Evolutionary conservation across 208 protist species (phyloP), one percentile per base, ranked within the genome.

Genomic region (Leishmania amazonensis): DNA sequence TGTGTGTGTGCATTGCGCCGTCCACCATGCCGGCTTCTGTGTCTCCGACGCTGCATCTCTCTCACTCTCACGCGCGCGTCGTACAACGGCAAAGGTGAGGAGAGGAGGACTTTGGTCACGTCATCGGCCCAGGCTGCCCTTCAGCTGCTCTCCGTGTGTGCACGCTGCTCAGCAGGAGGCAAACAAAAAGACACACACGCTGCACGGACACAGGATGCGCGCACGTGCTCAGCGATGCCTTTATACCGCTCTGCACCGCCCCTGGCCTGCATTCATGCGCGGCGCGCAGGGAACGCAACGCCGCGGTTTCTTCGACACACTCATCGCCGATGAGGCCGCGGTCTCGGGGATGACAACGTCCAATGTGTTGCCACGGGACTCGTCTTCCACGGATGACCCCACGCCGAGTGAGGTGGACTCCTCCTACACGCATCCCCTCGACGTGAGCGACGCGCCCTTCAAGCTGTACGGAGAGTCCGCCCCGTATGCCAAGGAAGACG

Each of bases 391-490:
- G 42, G 65, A 74, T 35, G 62, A 82, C 53, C 45, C 51, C 11
- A 58, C 78, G 15, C 42, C 83, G 35, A 62, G 49, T 1, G 76
- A 73, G 15, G 49, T 62, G 47, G 62, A 42, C 11, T 62, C 78
- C 5, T 75, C 75, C 13, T 93, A 93, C 84, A 75, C 76, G 21
- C 87, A 93, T 81, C 90, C 87, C 31, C 79, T 91, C 2, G 87
- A 93, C 76, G 75, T 78, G 40, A 40, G 53, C n/a, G 47, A 54
- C 45, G 28, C 78, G 3, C 72, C 87, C 8, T 89, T 94, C 58
- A 88, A 86, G 45, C 81, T 96, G 53, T 92, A 92, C 80, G 89
- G 89, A 67, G 93, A 94, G 88, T 72, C 87, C 40, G 75, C 76
- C 28, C 74, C 51, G 15, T 86, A 77, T 40, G 82, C 65, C 58